These are phyloP conservation scores for Xenoacremonium recifei DNA, from an alignment of 2,329 filamentous ascomycete genomes.

Conservation along the genomic window DNA sequence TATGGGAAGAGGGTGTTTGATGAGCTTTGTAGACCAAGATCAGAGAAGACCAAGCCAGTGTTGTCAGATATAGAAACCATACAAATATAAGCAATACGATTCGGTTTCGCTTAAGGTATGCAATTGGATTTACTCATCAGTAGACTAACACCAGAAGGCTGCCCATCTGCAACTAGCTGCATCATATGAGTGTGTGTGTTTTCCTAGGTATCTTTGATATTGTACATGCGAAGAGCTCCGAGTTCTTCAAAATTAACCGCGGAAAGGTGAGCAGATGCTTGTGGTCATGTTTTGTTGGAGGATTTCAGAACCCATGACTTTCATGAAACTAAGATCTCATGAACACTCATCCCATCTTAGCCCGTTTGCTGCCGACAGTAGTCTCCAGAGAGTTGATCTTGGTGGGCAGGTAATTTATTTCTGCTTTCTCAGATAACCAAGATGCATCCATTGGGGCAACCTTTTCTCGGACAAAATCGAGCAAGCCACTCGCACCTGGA, in stretches of 20 bases:
- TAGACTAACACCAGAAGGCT: too few relatives aligned
- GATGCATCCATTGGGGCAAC: conserved; percentile 51
- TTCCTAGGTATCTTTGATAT: too few relatives aligned
- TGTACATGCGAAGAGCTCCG: too few relatives aligned
- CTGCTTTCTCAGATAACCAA: conserved; percentile 44
- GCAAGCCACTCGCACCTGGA: conserved; percentile 54
- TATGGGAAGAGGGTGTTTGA: neutral
- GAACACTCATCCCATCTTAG: conserved; percentile 10
- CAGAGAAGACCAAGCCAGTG: neutral
- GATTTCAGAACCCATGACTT: too few relatives aligned
- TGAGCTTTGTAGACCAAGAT: neutral
- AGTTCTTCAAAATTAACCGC: too few relatives aligned
- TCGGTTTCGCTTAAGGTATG: too few relatives aligned
- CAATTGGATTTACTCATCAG: too few relatives aligned
- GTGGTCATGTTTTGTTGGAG: too few relatives aligned
- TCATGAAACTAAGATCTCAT: too few relatives aligned
- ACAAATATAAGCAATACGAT: neutral
- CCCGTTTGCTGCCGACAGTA: conserved; percentile 32
- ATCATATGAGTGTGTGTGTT: too few relatives aligned
- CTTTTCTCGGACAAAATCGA: conserved; percentile 52
- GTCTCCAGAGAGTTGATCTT: conserved; percentile 36
- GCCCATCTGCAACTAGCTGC: too few relatives aligned
- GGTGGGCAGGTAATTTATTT: conserved; percentile 28
- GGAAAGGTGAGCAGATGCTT: too few relatives aligned
- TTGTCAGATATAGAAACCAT: neutral